Conservation (phyloP, 2,329 filamentous ascomycete species). For the Furcasterigmium sp. region DNA sequence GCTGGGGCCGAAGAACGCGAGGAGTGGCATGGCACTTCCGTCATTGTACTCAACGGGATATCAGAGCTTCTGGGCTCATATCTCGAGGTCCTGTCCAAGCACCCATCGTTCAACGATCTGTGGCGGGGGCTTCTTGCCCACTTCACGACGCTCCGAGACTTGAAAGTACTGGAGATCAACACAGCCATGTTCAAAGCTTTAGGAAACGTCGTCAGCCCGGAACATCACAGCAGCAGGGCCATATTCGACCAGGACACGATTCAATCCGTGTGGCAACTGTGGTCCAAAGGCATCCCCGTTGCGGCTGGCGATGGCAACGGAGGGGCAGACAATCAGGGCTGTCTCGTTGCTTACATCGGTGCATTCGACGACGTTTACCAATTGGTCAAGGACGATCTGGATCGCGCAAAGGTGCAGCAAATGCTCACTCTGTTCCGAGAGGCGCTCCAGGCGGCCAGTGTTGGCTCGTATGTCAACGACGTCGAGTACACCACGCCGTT, state of each 20-base stretch:
- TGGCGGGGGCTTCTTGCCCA: constrained; percentile 72
- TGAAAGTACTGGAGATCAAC: constrained; percentile 63
- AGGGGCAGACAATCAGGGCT: constrained; percentile 67
- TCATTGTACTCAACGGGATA: constrained; percentile 67
- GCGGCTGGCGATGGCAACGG: constrained; percentile 30
- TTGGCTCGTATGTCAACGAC: constrained; percentile 64
- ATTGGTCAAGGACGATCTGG: constrained; percentile 61
- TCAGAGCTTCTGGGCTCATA: constrained; percentile 71
- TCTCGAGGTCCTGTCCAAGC: constrained; percentile 63
- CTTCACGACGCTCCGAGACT: constrained; percentile 58
- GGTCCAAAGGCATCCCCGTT: constrained; percentile 60
- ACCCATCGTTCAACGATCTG: constrained; percentile 62
- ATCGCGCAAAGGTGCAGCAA: constrained; percentile 54
- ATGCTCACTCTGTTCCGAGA: constrained; percentile 67
- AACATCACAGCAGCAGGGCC: constrained; percentile 35
- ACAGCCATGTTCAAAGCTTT: constrained; percentile 67
- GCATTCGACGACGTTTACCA: constrained; percentile 73
- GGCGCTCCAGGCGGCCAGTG: constrained; percentile 65
- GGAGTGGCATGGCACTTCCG: constrained; percentile 71
- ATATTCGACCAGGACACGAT: constrained; percentile 46
- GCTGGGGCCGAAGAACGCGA: constrained; percentile 30
- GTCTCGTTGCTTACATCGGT: constrained; percentile 77
- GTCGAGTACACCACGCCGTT: constrained; percentile 68
- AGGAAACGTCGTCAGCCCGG: constrained; percentile 51
- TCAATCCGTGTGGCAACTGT: constrained; percentile 62